phyloP scores from a whole-genome alignment of 768 basidiomycete species.

The Lentinula boryana region DNA sequence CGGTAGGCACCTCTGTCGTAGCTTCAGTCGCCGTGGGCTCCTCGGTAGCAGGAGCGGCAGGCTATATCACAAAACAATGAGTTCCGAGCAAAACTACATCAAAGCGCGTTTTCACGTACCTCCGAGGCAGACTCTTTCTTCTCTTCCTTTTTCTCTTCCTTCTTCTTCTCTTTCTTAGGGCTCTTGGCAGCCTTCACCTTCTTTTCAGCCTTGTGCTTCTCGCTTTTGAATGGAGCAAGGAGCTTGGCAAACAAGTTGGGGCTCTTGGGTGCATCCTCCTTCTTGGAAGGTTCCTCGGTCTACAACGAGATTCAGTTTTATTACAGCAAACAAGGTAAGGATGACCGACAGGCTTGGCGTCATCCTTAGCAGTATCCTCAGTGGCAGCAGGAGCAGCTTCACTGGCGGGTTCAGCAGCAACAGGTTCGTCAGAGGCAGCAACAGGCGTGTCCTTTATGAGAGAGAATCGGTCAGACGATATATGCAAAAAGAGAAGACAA shows the following conservation, averaged over 20 bases:
- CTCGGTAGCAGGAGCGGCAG: slow-evolving; percentile 26
- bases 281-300: slow-evolving; percentile 54
- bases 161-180: slow-evolving; percentile 80
- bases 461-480: background rate
- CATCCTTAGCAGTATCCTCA: slow-evolving; percentile 30
- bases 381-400: slow-evolving; percentile 22
- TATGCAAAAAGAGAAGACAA: background rate
- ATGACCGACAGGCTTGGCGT: slow-evolving; percentile 32
- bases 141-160: slow-evolving; percentile 65
- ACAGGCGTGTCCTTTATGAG: slow-evolving; percentile 28
- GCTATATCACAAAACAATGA: slow-evolving; percentile 8
- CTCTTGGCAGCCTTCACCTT: slow-evolving; percentile 65
- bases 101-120: slow-evolving; percentile 24
- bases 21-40: slow-evolving; percentile 20
- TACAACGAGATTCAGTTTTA: slow-evolving; percentile 9
- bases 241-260: slow-evolving; percentile 72
- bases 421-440: slow-evolving; percentile 31
- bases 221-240: slow-evolving; percentile 72
- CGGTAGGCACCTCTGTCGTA: slow-evolving; percentile 27
- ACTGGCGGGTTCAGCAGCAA: slow-evolving; percentile 46
- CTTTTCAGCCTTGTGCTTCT: slow-evolving; percentile 56
- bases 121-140: slow-evolving; percentile 74
- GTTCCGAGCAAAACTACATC: background rate
- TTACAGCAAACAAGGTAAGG: background rate
- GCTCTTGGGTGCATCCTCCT: slow-evolving; percentile 79